Evolutionary conservation across 2,329 filamentous ascomycete species (phyloP), one percentile per base, ranked within the genome.

Genomic region (Aspergillus viridinutans): DNA sequence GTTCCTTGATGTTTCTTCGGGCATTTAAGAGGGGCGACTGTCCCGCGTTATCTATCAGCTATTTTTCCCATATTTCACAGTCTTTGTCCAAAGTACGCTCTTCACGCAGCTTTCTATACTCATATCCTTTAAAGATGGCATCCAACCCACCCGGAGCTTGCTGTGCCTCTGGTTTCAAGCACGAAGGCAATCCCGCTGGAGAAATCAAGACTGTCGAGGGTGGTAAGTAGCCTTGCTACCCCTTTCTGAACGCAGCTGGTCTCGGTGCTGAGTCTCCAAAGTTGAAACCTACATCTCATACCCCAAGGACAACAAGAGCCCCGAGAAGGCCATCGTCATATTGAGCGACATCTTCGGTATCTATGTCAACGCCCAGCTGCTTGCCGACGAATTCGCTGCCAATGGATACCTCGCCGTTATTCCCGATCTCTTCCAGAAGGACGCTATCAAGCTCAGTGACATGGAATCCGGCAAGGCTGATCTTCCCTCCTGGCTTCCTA

Each of bases 331-430:
- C 53, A 75, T 87, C 63, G 58, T 87, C 50, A 77, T 85, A 63
- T 67, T 85, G 54, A 78, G 80, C 58, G 85, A 87, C 64, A 78
- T 85, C 60, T 80, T 85, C 59, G 85, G 85, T 61, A 78, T 84
- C 63, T 83, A 81, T 70, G 72, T 74, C 71, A 86, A 88, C 73
- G 75, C 78, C 67, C 74, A 87, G 73, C 77, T 89, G 60, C 83
- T 91, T 65, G 89, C 89, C 58, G 90, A 92, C 77, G 84, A 89
- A 67, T 89, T 83, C 71, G 90, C 90, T 56, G 83, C 84, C 62
- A 88, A 88, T 70, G 89, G 87, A 64, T 91, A 90, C 76, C 78
- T 86, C 56, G 82, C 82, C 55, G 75, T 90, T 45, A 80, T 92
- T 59, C 83, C 88, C 28, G 89, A 92, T 71, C 74, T 89, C 53